Conservation (phyloP, 352 stramenopile species). For the Phytophthora sojae region DNA sequence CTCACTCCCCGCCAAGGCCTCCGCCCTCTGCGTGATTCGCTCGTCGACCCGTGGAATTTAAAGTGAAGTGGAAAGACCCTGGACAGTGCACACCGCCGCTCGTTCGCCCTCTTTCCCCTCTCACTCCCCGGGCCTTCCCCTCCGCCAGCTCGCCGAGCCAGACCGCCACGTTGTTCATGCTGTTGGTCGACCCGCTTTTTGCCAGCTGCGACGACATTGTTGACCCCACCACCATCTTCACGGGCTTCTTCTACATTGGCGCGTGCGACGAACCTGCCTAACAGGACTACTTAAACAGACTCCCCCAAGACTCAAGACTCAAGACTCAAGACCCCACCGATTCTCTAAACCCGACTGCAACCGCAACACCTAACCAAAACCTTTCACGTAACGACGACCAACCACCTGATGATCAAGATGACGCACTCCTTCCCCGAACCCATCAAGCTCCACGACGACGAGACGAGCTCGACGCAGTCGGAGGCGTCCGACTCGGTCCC, state of each 20-base stretch:
- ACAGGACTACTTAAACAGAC: conserved; percentile 42
- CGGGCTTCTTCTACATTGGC: conserved; percentile 92
- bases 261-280: conserved; percentile 91
- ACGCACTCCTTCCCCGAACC: conserved; percentile 69
- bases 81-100: not conserved
- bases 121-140: conserved; percentile 20
- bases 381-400: not conserved
- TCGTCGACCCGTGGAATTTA: conserved; percentile 2
- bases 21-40: conserved; percentile 2
- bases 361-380: conserved; percentile 10
- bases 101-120: conserved; percentile 15
- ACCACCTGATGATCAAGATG: conserved; percentile 33
- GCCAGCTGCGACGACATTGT: conserved; percentile 87
- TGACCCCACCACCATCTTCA: conserved; percentile 90
- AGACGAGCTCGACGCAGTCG: conserved; percentile 80
- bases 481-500: conserved; percentile 61
- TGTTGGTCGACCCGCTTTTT: conserved; percentile 76
- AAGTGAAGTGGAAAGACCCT: conserved; percentile 26
- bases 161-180: conserved; percentile 74
- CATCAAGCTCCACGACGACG: conserved; percentile 71
- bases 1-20: not conserved
- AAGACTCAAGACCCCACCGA: not conserved
- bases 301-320: conserved; percentile 4
- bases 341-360: conserved; percentile 10
- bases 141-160: conserved; percentile 30